Evolutionary conservation across 2,329 filamentous ascomycete species (phyloP), one percentile per base, ranked within the genome.

Genomic region (Penicillium sp.): DNA sequence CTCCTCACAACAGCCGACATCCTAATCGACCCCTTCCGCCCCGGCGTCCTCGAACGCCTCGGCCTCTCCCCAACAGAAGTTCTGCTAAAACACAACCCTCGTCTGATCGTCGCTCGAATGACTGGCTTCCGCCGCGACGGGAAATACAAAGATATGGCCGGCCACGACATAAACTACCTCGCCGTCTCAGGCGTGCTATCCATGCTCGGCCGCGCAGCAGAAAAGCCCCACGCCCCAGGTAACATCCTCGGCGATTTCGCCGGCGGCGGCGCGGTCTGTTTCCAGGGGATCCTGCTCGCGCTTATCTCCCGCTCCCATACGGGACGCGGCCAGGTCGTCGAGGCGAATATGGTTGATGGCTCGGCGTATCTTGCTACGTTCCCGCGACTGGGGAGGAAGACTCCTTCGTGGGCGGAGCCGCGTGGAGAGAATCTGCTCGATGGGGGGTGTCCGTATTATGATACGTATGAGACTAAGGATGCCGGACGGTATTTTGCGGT

Each of bases 261-360:
- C 0, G 93, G 92, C 33, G 93, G 93, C 21, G 93, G 93, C 35
- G 87, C 89, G 0, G 87, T 86, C 63, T 87, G 94, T 42, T 91
- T 94, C 68, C 80, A 92, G 58, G 93, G 93, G 0, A 86, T 97
- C 5, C 74, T 97, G 55, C 80, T 97, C 21, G 93, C 94, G 0
- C 75, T 97, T 58, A 69, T 95, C 10, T 82, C 86, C 15, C 80
- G 91, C 35, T 78, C 81, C 49, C 77, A 75, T 43, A 86, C 81
- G 0, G 91, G 91, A 0, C 78, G 77, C 2, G 93, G 93, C 0
- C 93, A 97, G 76, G 88, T 97, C 13, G 92, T 97, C 9, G 91
- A 97, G 77, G 91, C 90, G 17, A 97, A 96, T 74, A 97, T 97
- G 93, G 93, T 97, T 13, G 93, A 97, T 77, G 93, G 93, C 9